Percentiles rank a stretch among this genome's conserved stretches.
phyloP scores from a whole-genome alignment of 2,329 filamentous ascomycete genomes.

The Fusarium papillatum region DNA sequence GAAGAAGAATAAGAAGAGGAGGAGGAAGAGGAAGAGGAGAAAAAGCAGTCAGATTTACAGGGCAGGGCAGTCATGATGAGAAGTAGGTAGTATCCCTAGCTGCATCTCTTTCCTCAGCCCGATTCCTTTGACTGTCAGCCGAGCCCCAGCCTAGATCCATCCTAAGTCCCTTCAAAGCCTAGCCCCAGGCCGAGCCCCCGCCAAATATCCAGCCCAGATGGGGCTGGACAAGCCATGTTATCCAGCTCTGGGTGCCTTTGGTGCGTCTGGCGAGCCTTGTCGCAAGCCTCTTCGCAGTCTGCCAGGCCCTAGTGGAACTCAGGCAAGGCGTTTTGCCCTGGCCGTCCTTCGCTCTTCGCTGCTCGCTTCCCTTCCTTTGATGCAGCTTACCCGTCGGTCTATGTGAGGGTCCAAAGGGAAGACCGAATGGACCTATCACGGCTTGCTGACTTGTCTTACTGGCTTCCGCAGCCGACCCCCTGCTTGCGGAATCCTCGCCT shows the following conservation, averaged over 20 bases:
- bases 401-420: not conserved
- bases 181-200: constrained; percentile 36
- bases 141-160: constrained; percentile 33
- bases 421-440: constrained; percentile 8
- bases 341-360: not conserved
- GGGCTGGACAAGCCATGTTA: constrained; percentile 33
- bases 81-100: not conserved
- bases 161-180: constrained; percentile 28
- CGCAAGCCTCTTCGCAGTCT: constrained; percentile 20
- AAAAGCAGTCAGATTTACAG: not conserved
- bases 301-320: not conserved
- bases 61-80: constrained; percentile 2
- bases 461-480: not conserved
- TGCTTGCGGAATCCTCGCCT: not conserved
- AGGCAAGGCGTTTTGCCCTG: constrained; percentile 5
- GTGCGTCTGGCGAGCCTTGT: not conserved
- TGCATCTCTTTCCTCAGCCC: constrained; percentile 24
- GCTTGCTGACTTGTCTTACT: constrained; percentile 10
- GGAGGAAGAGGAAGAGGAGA: not conserved
- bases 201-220: constrained; percentile 37
- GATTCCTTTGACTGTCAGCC: constrained; percentile 29
- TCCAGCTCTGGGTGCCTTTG: constrained; percentile 17
- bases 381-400: constrained; percentile 1
- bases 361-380: not conserved
- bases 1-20: not conserved